Evolutionary conservation across 2,329 filamentous ascomycete genomes (phyloP).

Genomic region (Fusarium sp.): DNA sequence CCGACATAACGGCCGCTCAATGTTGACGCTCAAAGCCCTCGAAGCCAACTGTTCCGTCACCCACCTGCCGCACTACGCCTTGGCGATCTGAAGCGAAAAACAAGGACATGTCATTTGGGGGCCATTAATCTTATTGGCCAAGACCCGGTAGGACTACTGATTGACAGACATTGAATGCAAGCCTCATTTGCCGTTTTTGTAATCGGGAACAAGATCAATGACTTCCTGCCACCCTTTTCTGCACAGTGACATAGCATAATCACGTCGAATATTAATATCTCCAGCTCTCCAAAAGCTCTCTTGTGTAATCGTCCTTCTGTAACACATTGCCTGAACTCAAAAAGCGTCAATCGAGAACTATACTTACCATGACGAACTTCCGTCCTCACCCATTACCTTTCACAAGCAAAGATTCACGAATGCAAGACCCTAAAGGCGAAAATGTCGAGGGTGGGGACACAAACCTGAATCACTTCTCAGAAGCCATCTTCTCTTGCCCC

Average conservation of each 20-base stretch:
- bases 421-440: conserved; percentile 6
- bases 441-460: neutral
- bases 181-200: neutral
- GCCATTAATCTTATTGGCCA: neutral
- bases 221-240: neutral
- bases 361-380: neutral
- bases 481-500: neutral
- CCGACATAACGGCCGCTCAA: neutral
- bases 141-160: neutral
- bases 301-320: neutral
- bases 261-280: neutral
- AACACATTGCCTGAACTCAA: neutral
- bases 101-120: neutral
- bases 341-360: too few species aligned
- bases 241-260: neutral
- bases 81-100: neutral
- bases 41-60: neutral
- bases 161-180: neutral
- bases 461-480: neutral
- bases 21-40: neutral
- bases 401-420: conserved; percentile 12
- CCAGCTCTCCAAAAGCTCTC: neutral
- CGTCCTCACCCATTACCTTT: conserved; percentile 10
- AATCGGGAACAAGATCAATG: neutral
- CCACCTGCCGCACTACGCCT: neutral